Evolutionary conservation across 2,329 filamentous ascomycete species (phyloP), one percentile per base, ranked within the genome.

Genomic region (Ampelomyces quisqualis): DNA sequence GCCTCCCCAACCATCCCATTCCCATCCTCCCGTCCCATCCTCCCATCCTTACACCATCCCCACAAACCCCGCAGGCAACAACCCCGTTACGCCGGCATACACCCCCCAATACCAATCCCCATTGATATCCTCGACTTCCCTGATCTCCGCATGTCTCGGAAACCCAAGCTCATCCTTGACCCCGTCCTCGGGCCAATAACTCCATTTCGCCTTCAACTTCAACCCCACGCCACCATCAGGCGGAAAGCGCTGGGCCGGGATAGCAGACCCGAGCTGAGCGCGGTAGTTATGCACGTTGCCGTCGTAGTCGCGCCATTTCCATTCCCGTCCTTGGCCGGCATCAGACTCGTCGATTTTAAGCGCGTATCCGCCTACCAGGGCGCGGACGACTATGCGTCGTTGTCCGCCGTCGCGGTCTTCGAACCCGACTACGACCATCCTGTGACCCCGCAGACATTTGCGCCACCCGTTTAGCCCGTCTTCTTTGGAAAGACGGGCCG

Each of bases 21-120:
- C n/a, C n/a, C n/a, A n/a, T n/a, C n/a, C n/a, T n/a, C n/a, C n/a
- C n/a, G n/a, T n/a, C n/a, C n/a, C n/a, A n/a, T n/a, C n/a, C n/a
- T n/a, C n/a, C n/a, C n/a, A n/a, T n/a, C n/a, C n/a, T n/a, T n/a
- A n/a, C n/a, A n/a, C n/a, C n/a, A n/a, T n/a, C n/a, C n/a, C n/a
- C n/a, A 57, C 86, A 74, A 91, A 91, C 6, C 81, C 79, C 5
- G 84, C 83, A 4, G 90, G 90, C 62, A 96, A 94, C 51, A 96
- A 58, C 0, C 89, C 90, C 55, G 81, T 83, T 17, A 71, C 73
- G 0, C 89, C 90, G 70, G 89, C 90, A 73, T 95, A 96, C 19
- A 82, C 82, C 0, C 91, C 91, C 71, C 85, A 86, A 59, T 79
- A 90, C 90, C 90, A 97, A 65, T 95, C 90, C 13, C 85, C 87